Evolutionary conservation across 495 filamentous ascomycete genomes (phyloP), one percentile per base, ranked within the genome.

Genomic region (Aspergillus indologenus): DNA sequence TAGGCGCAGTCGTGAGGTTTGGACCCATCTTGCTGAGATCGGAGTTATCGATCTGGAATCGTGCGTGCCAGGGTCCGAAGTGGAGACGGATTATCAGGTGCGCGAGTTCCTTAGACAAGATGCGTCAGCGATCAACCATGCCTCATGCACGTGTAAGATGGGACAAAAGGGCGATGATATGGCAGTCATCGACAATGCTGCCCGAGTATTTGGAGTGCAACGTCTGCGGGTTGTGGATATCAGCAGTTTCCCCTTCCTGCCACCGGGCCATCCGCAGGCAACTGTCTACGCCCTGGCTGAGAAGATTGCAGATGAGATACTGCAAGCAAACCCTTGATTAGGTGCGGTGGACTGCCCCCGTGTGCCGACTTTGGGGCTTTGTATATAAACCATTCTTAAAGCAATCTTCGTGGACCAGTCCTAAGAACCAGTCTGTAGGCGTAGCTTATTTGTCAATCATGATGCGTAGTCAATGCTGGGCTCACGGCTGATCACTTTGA

Each of bases 301-400:
- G 72, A 85, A 85, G 71, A 81, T 84, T 67, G 78, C 76, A n/a
- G 73, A 75, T 49, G 73, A 73, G 49, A 81, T 85, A 24, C 34
- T 68, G 51, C 54, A 40, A 18, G 26, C 26, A 24, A 2, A 44
- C 20, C 26, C 9, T 9, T 29, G n/a, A n/a, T n/a, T n/a, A n/a
- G 26, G 26, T 29, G 26, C 9, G 26, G 47, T 7, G 9, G 21
- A 22, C 21, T 4, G 26, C 7, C 26, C 3, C 7, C 24, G n/a
- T 29, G n/a, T 31, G n/a, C 4, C 20, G 48, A 17, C 21, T 51
- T 26, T 51, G 4, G 19, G 48, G 9, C 23, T 23, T 12, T 40
- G 34, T 40, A 40, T 40, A 40, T 40, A 40, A 40, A 15, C 12
- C 34, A 14, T 40, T 40, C 5, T 40, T 40, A 40, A 40, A 15